Percentiles rank a stretch among this genome's conserved stretches.
These are phyloP conservation scores for Boletus barrowsii DNA, from an alignment of 768 basidiomycete species.

Conservation along the genomic window DNA sequence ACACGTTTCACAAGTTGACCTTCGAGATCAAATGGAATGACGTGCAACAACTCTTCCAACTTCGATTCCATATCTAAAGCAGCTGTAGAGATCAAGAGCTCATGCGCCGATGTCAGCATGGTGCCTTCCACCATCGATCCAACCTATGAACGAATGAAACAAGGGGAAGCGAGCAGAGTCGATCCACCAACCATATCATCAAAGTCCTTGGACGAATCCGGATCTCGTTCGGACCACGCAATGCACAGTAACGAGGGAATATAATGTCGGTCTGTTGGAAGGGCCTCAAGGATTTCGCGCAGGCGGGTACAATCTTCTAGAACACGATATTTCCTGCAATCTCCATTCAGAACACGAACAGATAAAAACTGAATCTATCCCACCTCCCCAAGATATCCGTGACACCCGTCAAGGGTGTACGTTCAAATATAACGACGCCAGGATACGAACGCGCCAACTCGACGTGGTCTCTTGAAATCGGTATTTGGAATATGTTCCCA, in stretches of 20 bases:
- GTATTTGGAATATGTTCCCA: constrained; percentile 61
- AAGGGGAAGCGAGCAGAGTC: background rate
- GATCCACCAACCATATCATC: constrained; percentile 52
- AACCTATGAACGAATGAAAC: constrained; percentile 37
- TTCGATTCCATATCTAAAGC: constrained; percentile 59
- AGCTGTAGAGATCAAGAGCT: constrained; percentile 49
- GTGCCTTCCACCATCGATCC: constrained; percentile 46
- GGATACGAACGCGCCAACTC: constrained; percentile 40
- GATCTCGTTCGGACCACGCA: constrained; percentile 52
- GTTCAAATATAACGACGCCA: constrained; percentile 73
- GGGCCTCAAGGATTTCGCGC: constrained; percentile 54
- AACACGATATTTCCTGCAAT: constrained; percentile 59
- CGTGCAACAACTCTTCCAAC: constrained; percentile 41
- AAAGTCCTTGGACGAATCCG: constrained; percentile 47
- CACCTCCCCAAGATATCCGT: constrained; percentile 68
- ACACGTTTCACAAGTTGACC: constrained; percentile 52
- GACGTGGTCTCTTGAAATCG: constrained; percentile 23
- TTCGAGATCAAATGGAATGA: constrained; percentile 49
- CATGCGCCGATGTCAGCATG: constrained; percentile 38
- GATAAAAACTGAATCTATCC: constrained; percentile 9
- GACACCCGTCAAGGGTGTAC: constrained; percentile 61
- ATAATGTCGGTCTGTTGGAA: constrained; percentile 57
- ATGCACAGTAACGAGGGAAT: constrained; percentile 60
- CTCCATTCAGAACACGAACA: background rate
- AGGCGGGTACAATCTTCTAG: constrained; percentile 72